phyloP scores from a whole-genome alignment of 148 eudicot genomes.

The Oxyria digyna region DNA sequence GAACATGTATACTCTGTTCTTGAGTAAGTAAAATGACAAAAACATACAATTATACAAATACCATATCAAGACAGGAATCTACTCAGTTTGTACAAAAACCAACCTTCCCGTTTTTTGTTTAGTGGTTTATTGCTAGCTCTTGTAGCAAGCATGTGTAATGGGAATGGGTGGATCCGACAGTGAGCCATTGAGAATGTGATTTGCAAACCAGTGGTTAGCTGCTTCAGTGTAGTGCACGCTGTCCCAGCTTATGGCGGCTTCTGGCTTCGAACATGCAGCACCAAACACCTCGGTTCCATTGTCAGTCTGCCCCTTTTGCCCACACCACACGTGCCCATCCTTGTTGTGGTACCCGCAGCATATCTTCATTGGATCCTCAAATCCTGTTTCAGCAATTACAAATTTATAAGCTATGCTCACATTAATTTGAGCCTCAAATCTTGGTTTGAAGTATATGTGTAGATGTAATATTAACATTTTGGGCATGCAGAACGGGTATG shows the following conservation, averaged over 20 bases:
- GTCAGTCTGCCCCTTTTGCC: slow-evolving; percentile 2
- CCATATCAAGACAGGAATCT: too few relatives aligned
- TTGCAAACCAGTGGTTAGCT: slow-evolving; percentile 35
- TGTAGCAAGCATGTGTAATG: slow-evolving; percentile 22
- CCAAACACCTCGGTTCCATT: slow-evolving; percentile 15
- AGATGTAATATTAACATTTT: too few relatives aligned
- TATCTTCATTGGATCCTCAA: slow-evolving; percentile 16
- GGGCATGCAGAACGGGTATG: too few relatives aligned
- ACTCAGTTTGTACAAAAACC: too few relatives aligned
- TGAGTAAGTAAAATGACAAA: too few relatives aligned
- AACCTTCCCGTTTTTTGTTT: not conserved
- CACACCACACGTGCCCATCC: slow-evolving; percentile 6
- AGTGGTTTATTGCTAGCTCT: not conserved
- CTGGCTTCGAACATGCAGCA: slow-evolving; percentile 13
- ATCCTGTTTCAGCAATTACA: too few relatives aligned
- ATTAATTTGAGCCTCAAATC: too few relatives aligned
- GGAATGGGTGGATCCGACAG: slow-evolving; percentile 35
- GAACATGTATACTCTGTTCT: too few relatives aligned
- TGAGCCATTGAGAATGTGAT: slow-evolving; percentile 27
- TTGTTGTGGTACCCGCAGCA: slow-evolving; percentile 18
- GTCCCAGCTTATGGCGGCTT: slow-evolving; percentile 26
- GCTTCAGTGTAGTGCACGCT: slow-evolving; percentile 42
- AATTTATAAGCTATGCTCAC: too few relatives aligned
- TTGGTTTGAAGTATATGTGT: too few relatives aligned
- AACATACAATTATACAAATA: too few relatives aligned